Conservation (phyloP, 768 basidiomycete species). For the Guyanaporus albipodus region DNA sequence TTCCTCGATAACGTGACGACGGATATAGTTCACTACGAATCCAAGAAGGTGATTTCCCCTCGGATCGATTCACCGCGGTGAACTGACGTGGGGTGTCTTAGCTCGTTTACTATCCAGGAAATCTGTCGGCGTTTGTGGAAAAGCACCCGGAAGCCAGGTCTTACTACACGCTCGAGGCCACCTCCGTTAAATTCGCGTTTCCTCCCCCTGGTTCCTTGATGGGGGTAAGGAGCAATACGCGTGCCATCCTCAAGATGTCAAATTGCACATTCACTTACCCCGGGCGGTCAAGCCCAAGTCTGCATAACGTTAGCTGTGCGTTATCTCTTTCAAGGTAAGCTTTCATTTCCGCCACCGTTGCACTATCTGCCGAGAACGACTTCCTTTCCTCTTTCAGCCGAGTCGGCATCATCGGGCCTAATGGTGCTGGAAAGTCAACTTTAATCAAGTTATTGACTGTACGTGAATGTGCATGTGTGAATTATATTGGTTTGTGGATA, state of each 20-base stretch:
- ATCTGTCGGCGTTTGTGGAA: slow-evolving; percentile 86
- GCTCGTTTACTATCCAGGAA: slow-evolving; percentile 93
- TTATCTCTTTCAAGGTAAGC: slow-evolving; percentile 84
- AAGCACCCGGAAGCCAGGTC: slow-evolving; percentile 91
- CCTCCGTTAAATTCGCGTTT: slow-evolving; percentile 92
- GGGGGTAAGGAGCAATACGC: slow-evolving; percentile 94
- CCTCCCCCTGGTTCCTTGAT: slow-evolving; percentile 93
- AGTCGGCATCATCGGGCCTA: slow-evolving; percentile 88
- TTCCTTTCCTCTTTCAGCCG: slow-evolving; percentile 50
- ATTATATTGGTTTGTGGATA: slow-evolving; percentile 7
- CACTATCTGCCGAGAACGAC: slow-evolving; percentile 12
- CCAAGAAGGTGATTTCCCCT: slow-evolving; percentile 65
- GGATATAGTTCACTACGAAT: slow-evolving; percentile 96
- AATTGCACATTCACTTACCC: slow-evolving; percentile 95
- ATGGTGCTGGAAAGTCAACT: slow-evolving; percentile 95
- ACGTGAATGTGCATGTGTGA: slow-evolving; percentile 23
- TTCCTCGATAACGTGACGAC: slow-evolving; percentile 95
- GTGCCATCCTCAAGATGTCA: slow-evolving; percentile 90
- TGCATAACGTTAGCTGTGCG: slow-evolving; percentile 87
- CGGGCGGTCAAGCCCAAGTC: slow-evolving; percentile 71
- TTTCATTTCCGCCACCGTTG: slow-evolving; percentile 23
- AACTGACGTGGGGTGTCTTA: slow-evolving; percentile 29
- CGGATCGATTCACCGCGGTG: slow-evolving; percentile 13
- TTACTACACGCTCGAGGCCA: slow-evolving; percentile 94
- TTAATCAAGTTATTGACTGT: slow-evolving; percentile 91